phyloP scores from a whole-genome alignment of 2,329 filamentous ascomycete species.

The Penicillium psychrosexuale region DNA sequence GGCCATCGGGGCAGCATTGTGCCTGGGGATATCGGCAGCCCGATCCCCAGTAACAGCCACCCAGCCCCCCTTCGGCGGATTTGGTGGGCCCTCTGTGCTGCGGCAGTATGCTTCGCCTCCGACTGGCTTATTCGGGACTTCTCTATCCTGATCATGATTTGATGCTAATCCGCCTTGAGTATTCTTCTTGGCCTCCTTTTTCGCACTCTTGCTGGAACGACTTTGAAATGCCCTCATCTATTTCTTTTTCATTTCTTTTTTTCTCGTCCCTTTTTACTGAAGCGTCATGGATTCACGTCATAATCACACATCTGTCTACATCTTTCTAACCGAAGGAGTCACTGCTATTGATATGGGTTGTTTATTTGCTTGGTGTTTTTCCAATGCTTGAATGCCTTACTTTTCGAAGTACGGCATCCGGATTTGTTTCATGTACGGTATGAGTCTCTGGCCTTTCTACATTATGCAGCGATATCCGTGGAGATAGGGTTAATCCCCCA shows the following conservation, averaged over 20 bases:
- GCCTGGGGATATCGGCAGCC: conserved; percentile 69
- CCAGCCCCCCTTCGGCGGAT: conserved; percentile 39
- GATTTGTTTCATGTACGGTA: conserved; percentile 27
- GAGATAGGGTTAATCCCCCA: conserved; percentile 26
- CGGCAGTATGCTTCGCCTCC: conserved; percentile 41
- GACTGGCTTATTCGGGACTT: conserved; percentile 33
- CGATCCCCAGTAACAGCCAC: conserved; percentile 49
- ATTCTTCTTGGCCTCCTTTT: conserved; percentile 3
- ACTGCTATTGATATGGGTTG: conserved; percentile 17
- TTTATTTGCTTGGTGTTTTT: conserved; percentile 17
- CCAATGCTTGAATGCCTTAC: conserved; percentile 19
- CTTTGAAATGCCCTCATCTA: conserved; percentile 17
- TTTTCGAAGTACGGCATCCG: conserved; percentile 22
- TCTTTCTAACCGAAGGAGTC: conserved; percentile 10
- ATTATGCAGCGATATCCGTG: conserved; percentile 38
- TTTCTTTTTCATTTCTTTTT: conserved; percentile 8
- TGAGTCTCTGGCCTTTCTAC: conserved; percentile 26
- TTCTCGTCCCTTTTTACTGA: conserved; percentile 13
- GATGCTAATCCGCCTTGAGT: not conserved
- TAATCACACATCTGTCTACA: conserved; percentile 14
- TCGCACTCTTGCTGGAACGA: conserved; percentile 15
- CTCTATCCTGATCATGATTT: conserved; percentile 12
- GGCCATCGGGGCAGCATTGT: conserved; percentile 43
- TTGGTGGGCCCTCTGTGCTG: conserved; percentile 31
- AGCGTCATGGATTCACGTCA: conserved; percentile 29